Conservation (phyloP, 2,329 filamentous ascomycete species). For the Alternaria sp. region DNA sequence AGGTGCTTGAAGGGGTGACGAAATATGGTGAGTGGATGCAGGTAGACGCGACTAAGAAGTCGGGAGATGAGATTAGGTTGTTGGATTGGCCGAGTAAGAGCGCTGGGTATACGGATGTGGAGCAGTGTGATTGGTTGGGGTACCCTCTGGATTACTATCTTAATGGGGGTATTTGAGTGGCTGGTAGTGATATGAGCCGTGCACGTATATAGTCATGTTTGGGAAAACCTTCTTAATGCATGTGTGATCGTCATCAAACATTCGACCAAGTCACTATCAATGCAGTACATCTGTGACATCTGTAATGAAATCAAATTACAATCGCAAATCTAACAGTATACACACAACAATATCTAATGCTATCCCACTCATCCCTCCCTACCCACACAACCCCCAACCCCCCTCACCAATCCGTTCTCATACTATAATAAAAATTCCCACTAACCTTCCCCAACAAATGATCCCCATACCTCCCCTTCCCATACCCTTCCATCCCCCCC, state of each 20-base stretch:
- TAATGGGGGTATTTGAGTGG: slow-evolving; percentile 27
- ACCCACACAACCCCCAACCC: too few species aligned
- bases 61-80: slow-evolving; percentile 48
- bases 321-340: not conserved
- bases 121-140: slow-evolving; percentile 55
- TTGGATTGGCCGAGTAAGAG: slow-evolving; percentile 56
- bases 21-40: slow-evolving; percentile 45
- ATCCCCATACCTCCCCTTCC: slow-evolving; percentile 50
- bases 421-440: slow-evolving; percentile 50
- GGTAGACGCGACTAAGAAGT: slow-evolving; percentile 44
- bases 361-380: too few species aligned
- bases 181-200: not conserved
- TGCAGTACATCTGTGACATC: not conserved
- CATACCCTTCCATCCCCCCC: slow-evolving; percentile 31
- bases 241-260: not conserved
- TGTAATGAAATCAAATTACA: not conserved
- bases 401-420: slow-evolving; percentile 33
- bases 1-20: slow-evolving; percentile 49
- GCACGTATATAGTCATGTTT: not conserved
- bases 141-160: slow-evolving; percentile 44
- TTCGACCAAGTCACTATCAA: not conserved
- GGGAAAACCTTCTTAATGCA: not conserved
- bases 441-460: slow-evolving; percentile 52
- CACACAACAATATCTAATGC: too few species aligned
- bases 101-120: slow-evolving; percentile 55